Base-by-base conservation (phyloP, 2,329 filamentous ascomycete genomes). In the Hysterium pulicare region DNA sequence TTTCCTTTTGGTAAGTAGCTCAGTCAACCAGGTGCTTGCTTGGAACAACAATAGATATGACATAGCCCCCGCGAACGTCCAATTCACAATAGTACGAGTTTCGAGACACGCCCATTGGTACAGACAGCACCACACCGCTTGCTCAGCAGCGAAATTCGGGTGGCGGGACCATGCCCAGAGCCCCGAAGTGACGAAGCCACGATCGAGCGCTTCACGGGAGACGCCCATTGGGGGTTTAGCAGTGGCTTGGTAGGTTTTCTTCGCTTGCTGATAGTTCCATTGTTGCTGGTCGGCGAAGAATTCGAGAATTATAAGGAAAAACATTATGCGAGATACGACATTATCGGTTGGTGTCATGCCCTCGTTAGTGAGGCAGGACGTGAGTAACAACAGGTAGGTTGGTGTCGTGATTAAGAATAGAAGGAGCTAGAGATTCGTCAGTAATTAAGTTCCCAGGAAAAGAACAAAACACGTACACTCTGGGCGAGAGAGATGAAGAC, bases 91-190 rank as follows among this genome's bases (percentile, higher is more conserved):
- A 2, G 76, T 81, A 42, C 82, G 78, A 23, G 84, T 87, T 41
- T 83, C 78, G 61, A 81, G 85, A 67, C 86, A 91, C 52, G 79
- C 82, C 93, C 91, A 98, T 58, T 88, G 80, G 67, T 97, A 97
- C 40, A 97, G 69, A 7, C 82, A 72, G 41, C 95, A 76, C 93
- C 93, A 98, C 56, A 97, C 82, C 22, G 82, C 75, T 70, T 97
- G 93, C 69, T 98, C 93, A 4, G 87, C 88, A 4, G 87, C 82
- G 61, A 97, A 98, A 67, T 98, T 98, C 36, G 93, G 93, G 66
- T 98, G 94, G 34, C 93, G 80, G 54, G 86, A 91, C 72, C 84
- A 90, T 1, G 83, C 84, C 84, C 87, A 98, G 6, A 98, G 74
- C 0, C 93, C 93, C 4, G 77, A 81, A 7, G 87, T 85, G 50